Evolutionary conservation across 495 filamentous ascomycete genomes (phyloP).

Genomic region (Penicillium angulare): DNA sequence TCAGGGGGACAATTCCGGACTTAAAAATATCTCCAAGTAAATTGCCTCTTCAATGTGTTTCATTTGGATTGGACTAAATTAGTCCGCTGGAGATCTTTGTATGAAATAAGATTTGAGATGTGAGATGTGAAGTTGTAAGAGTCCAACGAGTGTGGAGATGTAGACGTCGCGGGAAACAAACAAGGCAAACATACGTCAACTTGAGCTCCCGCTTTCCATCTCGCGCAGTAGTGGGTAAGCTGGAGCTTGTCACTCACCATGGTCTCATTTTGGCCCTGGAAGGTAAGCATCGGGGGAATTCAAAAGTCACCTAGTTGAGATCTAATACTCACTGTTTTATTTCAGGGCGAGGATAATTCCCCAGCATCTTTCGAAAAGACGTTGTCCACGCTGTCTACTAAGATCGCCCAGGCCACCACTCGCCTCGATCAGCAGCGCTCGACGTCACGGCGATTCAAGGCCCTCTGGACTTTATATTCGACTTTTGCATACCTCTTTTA

Average conservation of each 20-base stretch:
- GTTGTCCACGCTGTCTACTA: constrained; percentile 73
- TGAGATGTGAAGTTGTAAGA: background rate
- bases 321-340: constrained; percentile 5
- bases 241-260: constrained; percentile 45
- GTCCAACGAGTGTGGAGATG: background rate
- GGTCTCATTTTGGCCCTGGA: constrained; percentile 84
- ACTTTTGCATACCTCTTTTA: constrained; percentile 87
- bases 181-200: background rate
- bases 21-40: no score
- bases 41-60: no score
- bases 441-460: constrained; percentile 73
- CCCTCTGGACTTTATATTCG: constrained; percentile 85
- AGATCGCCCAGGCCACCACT: constrained; percentile 70
- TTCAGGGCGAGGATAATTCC: constrained; percentile 75
- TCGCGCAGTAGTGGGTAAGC: background rate
- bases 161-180: no score
- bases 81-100: no score
- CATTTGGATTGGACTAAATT: no score
- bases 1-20: no score
- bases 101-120: background rate
- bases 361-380: constrained; percentile 91
- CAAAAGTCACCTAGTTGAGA: background rate
- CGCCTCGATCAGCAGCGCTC: constrained; percentile 71
- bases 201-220: background rate
- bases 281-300: constrained; percentile 53